A percentile compares a stretch with the other conserved stretches of the same genome.
Conservation (phyloP, 257 asterid genomes). For the Solanum lycopersicoides region DNA sequence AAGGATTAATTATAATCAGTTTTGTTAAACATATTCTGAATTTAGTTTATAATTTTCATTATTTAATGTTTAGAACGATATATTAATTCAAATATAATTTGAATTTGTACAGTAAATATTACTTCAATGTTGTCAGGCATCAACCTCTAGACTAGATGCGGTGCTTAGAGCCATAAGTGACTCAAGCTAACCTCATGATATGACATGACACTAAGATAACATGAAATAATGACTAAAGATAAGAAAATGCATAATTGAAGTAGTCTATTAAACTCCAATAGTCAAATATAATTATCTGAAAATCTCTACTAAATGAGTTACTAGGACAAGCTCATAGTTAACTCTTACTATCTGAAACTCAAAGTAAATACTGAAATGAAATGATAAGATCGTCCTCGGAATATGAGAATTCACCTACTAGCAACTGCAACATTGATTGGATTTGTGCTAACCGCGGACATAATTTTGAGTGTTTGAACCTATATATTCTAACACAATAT, state of each 20-base stretch:
- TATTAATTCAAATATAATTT: no score
- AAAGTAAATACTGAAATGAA: not conserved
- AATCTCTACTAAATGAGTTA: not conserved
- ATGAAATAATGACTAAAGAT: no score
- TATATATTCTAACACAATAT: no score
- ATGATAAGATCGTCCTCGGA: not conserved
- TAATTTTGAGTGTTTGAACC: no score
- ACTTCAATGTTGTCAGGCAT: not conserved
- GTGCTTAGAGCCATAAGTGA: not conserved
- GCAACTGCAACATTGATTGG: not conserved
- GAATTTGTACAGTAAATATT: no score
- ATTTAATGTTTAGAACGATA: not conserved
- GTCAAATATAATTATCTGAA: no score
- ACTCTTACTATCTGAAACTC: not conserved
- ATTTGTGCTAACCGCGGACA: rapidly evolving
- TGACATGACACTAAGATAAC: not conserved
- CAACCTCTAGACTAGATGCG: not conserved
- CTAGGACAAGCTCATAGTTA: not conserved
- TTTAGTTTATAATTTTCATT: not conserved
- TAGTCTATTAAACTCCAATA: not conserved
- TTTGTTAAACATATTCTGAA: no score
- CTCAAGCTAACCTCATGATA: not conserved
- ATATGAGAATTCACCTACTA: not conserved
- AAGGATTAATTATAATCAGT: not conserved
- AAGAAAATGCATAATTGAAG: not conserved